Evolutionary conservation across 2,329 filamentous ascomycete species (phyloP).

Genomic region (Exophiala sp.): DNA sequence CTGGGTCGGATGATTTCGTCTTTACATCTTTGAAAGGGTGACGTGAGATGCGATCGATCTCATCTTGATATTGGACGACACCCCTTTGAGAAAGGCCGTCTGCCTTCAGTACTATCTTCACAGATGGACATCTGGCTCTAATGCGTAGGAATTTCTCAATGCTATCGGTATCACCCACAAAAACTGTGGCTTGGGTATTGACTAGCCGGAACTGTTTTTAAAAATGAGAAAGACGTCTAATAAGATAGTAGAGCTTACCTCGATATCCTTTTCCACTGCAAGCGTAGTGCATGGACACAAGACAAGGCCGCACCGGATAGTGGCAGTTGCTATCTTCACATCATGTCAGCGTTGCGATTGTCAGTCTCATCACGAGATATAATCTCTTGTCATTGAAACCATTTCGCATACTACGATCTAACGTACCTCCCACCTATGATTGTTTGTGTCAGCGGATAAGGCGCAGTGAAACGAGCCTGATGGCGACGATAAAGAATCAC

Average conservation of each 20-base stretch:
- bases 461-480: neutral
- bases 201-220: neutral
- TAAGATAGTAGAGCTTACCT: neutral
- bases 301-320: neutral
- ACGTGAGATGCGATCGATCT: neutral
- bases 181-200: neutral
- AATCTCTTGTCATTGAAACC: too few species aligned
- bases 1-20: slow-evolving; percentile 16
- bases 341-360: neutral
- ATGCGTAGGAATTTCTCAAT: neutral
- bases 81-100: neutral
- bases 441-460: neutral
- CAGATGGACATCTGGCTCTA: neutral
- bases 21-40: neutral
- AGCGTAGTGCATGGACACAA: neutral
- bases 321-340: neutral
- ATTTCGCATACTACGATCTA: too few species aligned
- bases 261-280: neutral
- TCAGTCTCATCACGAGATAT: neutral
- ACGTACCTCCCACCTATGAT: neutral
- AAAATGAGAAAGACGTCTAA: neutral
- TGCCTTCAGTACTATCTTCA: neutral
- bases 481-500: neutral
- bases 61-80: neutral
- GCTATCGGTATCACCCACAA: neutral